These are phyloP conservation scores for Pichia cabralensis DNA, from an alignment of 805 yeast genomes.

Conservation along the genomic window DNA sequence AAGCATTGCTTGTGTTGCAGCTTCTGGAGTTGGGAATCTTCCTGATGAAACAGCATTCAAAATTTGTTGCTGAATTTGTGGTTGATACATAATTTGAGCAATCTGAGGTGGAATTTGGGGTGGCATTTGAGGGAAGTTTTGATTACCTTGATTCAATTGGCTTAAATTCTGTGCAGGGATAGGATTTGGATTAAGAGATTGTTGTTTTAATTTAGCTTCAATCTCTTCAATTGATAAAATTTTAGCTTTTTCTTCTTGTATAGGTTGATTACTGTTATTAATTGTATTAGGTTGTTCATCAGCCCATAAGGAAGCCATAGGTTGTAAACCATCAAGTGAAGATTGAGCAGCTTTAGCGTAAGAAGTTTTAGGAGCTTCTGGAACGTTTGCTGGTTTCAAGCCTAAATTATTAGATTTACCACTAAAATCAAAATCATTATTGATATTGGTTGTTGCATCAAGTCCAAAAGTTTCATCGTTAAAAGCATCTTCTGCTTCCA, in stretches of 20 bases:
- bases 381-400: slow-evolving; percentile 15
- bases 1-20: slow-evolving; percentile 25
- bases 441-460: slow-evolving; percentile 28
- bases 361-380: slow-evolving; percentile 24
- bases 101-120: slow-evolving; percentile 20
- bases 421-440: slow-evolving; percentile 54
- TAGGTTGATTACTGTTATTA: slow-evolving; percentile 6
- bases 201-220: slow-evolving; percentile 62
- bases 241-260: slow-evolving; percentile 20
- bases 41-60: slow-evolving; percentile 25
- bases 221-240: slow-evolving; percentile 72
- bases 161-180: no score
- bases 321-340: slow-evolving; percentile 40
- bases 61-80: slow-evolving; percentile 22
- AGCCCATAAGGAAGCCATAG: slow-evolving; percentile 67
- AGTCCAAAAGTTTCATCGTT: slow-evolving; percentile 75
- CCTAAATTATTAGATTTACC: slow-evolving; percentile 3
- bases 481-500: slow-evolving; percentile 72
- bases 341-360: slow-evolving; percentile 34
- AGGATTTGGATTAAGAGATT: no score
- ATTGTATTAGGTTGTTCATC: slow-evolving; percentile 13
- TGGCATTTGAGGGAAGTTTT: no score
- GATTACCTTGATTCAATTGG: slow-evolving; percentile 16
- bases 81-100: slow-evolving; percentile 15
- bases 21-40: slow-evolving; percentile 23